A percentile compares a stretch with the other conserved stretches of the same genome.
These are phyloP conservation scores for Exophiala lecanii-corni DNA, from an alignment of 2,329 filamentous ascomycete genomes.

Conservation along the genomic window DNA sequence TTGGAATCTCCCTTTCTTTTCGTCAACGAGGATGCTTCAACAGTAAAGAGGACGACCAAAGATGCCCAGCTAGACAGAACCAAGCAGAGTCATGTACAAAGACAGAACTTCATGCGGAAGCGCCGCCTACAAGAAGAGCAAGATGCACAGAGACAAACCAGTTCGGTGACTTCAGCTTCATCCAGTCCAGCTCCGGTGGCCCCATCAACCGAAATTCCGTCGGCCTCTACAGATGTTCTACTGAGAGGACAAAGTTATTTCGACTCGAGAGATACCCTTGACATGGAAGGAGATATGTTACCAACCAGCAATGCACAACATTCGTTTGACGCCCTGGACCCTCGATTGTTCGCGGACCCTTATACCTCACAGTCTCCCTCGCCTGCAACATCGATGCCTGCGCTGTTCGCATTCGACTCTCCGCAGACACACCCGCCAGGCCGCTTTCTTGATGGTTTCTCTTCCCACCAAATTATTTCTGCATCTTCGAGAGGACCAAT, in stretches of 20 bases:
- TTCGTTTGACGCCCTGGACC: constrained; percentile 10
- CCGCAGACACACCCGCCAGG: constrained; percentile 6
- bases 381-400: background rate
- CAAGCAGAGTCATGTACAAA: constrained; percentile 26
- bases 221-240: constrained; percentile 3
- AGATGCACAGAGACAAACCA: constrained; percentile 3
- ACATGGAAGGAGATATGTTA: constrained; percentile 9
- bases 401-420: background rate
- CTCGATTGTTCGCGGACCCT: constrained; percentile 13
- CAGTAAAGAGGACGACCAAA: constrained; percentile 17
- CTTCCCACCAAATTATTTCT: constrained; percentile 1
- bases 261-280: constrained; percentile 11
- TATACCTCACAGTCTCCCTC: constrained; percentile 9
- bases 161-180: constrained; percentile 11
- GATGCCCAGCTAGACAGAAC: constrained; percentile 19
- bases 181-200: constrained; percentile 6
- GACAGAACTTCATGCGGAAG: constrained; percentile 22
- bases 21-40: constrained; percentile 22
- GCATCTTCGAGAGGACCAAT: constrained; percentile 1
- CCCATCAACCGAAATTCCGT: constrained; percentile 4
- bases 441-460: constrained; percentile 8
- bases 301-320: constrained; percentile 11
- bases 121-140: constrained; percentile 14
- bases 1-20: constrained; percentile 21
- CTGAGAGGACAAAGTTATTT: constrained; percentile 7